Evolutionary conservation across 2,329 filamentous ascomycete species (phyloP).

Genomic region (Trichothecium sympodiale): DNA sequence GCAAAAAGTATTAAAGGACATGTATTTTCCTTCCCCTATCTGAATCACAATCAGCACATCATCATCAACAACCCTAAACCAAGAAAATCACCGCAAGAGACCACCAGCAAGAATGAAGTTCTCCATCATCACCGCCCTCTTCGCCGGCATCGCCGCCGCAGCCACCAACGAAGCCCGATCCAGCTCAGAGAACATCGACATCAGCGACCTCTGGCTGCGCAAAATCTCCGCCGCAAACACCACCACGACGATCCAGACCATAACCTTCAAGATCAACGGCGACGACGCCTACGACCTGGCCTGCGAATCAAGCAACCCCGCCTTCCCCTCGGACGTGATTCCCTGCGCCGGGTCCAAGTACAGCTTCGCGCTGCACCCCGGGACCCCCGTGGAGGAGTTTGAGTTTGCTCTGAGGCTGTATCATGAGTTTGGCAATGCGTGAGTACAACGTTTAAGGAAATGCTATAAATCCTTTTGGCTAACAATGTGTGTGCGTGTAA

Average conservation of each 20-base stretch:
- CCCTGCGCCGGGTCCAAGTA: slow-evolving; percentile 17
- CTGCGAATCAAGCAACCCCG: slow-evolving; percentile 8
- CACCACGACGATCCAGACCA: slow-evolving; percentile 5
- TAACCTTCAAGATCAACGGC: slow-evolving; percentile 12
- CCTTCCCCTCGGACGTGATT: slow-evolving; percentile 10
- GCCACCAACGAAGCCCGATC: slow-evolving; percentile 2
- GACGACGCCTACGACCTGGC: slow-evolving; percentile 7
- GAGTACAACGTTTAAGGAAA: slow-evolving; percentile 7
- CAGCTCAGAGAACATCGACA: slow-evolving; percentile 12
- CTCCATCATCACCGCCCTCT: neutral
- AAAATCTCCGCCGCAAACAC: slow-evolving; percentile 6
- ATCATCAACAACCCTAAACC: no score
- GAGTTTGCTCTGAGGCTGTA: slow-evolving; percentile 12
- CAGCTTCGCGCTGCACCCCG: slow-evolving; percentile 14
- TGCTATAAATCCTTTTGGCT: no score
- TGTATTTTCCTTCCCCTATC: no score
- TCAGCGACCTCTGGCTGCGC: slow-evolving; percentile 12
- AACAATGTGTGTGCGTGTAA: no score
- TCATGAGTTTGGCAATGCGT: slow-evolving; percentile 12
- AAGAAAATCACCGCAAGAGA: no score
- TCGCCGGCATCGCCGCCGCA: slow-evolving; percentile 11
- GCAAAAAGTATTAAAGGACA: no score
- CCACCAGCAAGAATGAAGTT: no score
- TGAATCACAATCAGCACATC: no score
- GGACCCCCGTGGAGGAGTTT: slow-evolving; percentile 1